phyloP scores from a whole-genome alignment of 768 basidiomycete genomes.

The Mycena leptocephala region DNA sequence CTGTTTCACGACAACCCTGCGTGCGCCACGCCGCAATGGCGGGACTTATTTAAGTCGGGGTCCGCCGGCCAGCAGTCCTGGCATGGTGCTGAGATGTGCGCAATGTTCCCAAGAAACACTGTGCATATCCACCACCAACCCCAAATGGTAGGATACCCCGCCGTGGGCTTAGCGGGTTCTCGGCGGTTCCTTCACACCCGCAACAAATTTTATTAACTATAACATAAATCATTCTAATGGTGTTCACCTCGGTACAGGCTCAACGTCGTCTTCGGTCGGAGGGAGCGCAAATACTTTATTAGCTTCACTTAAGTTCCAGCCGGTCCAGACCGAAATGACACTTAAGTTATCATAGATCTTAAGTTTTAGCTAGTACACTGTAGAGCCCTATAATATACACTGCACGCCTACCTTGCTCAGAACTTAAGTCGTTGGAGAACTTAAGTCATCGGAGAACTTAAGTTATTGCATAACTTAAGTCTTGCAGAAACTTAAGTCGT shows the following conservation, averaged over 20 bases:
- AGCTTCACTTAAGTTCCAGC: no score
- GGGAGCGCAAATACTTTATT: no score
- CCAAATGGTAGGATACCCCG: background rate
- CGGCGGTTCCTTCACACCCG: background rate
- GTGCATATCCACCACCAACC: background rate
- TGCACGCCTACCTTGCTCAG: no score
- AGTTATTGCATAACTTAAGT: no score
- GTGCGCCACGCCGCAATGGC: background rate
- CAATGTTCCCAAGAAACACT: background rate
- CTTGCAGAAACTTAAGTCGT: background rate
- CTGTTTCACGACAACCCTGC: background rate
- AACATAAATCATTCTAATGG: background rate
- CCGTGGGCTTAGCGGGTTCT: no score
- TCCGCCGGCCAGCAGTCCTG: constrained; percentile 17
- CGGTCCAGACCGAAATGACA: no score
- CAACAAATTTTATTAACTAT: background rate
- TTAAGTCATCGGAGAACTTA: no score
- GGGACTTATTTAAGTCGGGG: no score
- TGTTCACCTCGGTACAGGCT: background rate
- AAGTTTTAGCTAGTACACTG: no score
- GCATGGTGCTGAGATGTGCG: background rate
- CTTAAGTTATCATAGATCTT: no score
- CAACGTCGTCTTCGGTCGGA: background rate
- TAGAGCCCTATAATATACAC: no score
- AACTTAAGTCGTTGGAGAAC: no score